phyloP scores from a whole-genome alignment of 2,329 filamentous ascomycete species.

The Pestalotiopsis sp. region DNA sequence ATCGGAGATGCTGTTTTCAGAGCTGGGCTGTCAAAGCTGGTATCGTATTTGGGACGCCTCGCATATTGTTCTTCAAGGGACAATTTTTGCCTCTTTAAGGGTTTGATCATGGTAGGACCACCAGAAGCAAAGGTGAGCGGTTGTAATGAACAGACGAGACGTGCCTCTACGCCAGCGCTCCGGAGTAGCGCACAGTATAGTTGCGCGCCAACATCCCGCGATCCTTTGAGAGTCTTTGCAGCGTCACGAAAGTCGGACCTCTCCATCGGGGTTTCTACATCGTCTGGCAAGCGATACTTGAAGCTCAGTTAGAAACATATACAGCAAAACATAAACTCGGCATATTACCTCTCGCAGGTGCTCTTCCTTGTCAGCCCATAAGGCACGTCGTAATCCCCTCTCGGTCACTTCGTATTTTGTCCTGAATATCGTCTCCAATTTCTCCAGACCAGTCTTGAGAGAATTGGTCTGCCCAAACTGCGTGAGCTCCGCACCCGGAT shows the following conservation, averaged over 20 bases:
- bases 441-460: slow-evolving; percentile 77
- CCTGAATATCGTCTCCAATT: slow-evolving; percentile 68
- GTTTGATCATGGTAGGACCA: slow-evolving; percentile 50
- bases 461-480: slow-evolving; percentile 79
- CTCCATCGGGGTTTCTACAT: slow-evolving; percentile 70
- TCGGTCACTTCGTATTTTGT: slow-evolving; percentile 72
- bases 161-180: slow-evolving; percentile 76
- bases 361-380: slow-evolving; percentile 74
- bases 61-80: slow-evolving; percentile 38
- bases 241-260: slow-evolving; percentile 73
- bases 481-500: slow-evolving; percentile 65
- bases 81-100: slow-evolving; percentile 33
- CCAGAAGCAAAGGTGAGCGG: slow-evolving; percentile 69
- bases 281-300: slow-evolving; percentile 59
- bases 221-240: slow-evolving; percentile 73
- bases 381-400: slow-evolving; percentile 67
- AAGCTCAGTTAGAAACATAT: not conserved
- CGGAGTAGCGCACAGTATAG: slow-evolving; percentile 87
- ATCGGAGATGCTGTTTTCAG: slow-evolving; percentile 25
- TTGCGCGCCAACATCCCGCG: slow-evolving; percentile 86
- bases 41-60: slow-evolving; percentile 43
- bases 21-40: slow-evolving; percentile 28
- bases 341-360: slow-evolving; percentile 59
- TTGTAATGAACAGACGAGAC: slow-evolving; percentile 90
- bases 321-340: slow-evolving; percentile 1